Percentiles rank a stretch among this genome's conserved stretches.
phyloP scores from a whole-genome alignment of 2,329 filamentous ascomycete species.

The Penicillium sp. region DNA sequence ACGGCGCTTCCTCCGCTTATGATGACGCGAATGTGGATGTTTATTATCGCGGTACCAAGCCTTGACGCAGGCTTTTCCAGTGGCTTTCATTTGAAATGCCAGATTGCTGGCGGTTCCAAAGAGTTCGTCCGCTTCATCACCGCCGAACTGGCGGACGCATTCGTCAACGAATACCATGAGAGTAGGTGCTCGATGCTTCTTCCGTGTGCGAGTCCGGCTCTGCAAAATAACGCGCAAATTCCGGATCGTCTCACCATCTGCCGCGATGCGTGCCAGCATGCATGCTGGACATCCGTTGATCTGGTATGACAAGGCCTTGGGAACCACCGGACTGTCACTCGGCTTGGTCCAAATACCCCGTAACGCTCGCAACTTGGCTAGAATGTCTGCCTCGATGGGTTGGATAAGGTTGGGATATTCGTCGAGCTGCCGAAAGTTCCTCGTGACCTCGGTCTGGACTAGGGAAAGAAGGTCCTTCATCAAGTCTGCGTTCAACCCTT shows the following conservation, averaged over 20 bases:
- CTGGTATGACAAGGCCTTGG: constrained; percentile 25
- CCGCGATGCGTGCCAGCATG: constrained; percentile 32
- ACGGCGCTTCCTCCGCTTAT: background rate
- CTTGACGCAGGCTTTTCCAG: constrained; percentile 17
- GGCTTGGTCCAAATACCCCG: constrained; percentile 32
- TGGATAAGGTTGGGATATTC: constrained; percentile 15
- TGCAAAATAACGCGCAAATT: constrained; percentile 30
- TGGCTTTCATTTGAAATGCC: constrained; percentile 19
- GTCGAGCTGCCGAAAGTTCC: constrained; percentile 20
- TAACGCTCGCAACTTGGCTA: constrained; percentile 24
- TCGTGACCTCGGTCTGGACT: constrained; percentile 24
- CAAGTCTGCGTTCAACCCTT: constrained; percentile 23
- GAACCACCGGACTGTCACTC: background rate
- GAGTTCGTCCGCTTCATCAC: constrained; percentile 4
- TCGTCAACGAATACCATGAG: constrained; percentile 30
- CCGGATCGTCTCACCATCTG: constrained; percentile 23
- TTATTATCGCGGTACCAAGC: constrained; percentile 3
- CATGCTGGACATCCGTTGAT: constrained; percentile 37
- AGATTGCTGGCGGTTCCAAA: constrained; percentile 15
- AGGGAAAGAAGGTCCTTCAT: constrained; percentile 19
- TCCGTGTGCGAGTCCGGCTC: constrained; percentile 29
- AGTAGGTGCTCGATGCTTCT: constrained; percentile 20
- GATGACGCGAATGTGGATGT: background rate
- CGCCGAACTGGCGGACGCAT: constrained; percentile 21
- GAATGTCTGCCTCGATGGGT: constrained; percentile 11